Evolutionary conservation across 371 early-diverging fungal genomes (phyloP).

Genomic region (Syncephalastrum contaminatum): DNA sequence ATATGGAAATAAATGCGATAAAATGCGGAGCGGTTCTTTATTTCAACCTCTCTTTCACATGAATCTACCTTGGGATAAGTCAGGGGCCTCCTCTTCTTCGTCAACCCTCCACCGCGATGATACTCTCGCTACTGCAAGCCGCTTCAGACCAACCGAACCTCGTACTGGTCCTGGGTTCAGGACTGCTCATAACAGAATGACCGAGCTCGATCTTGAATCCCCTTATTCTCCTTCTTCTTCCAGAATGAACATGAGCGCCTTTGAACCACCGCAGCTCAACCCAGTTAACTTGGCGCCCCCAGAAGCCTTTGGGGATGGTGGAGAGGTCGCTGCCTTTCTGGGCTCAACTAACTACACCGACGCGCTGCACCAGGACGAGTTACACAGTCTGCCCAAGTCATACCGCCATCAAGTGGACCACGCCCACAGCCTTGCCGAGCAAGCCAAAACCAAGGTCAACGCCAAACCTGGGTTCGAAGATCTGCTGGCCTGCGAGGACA

Average conservation of each 20-base stretch:
- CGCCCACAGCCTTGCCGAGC: constrained; percentile 31
- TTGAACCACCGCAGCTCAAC: not conserved
- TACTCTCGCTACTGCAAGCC: too few relatives aligned
- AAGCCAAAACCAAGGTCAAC: constrained; percentile 11
- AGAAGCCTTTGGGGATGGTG: constrained; percentile 23
- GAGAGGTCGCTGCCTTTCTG: constrained; percentile 28
- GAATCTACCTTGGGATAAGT: too few relatives aligned
- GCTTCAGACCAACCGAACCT: too few relatives aligned
- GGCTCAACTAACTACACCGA: constrained; percentile 33
- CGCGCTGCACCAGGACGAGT: constrained; percentile 30
- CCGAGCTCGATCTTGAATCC: not conserved
- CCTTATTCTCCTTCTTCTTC: constrained; percentile 1
- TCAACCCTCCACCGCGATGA: too few relatives aligned
- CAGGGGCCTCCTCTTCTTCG: too few relatives aligned
- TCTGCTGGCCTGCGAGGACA: constrained; percentile 29
- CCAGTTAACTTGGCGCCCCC: not conserved
- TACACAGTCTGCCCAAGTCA: constrained; percentile 19
- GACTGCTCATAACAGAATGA: too few relatives aligned
- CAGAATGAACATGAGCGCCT: not conserved
- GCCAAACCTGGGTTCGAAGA: constrained; percentile 7
- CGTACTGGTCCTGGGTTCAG: too few relatives aligned
- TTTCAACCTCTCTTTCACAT: too few relatives aligned
- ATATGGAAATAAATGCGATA: not conserved
- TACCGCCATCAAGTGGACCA: constrained; percentile 38
- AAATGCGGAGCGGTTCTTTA: too few relatives aligned